These are phyloP conservation scores for Cardiospermum halicacabum DNA, from an alignment of 345 rosid species.

Conservation along the genomic window DNA sequence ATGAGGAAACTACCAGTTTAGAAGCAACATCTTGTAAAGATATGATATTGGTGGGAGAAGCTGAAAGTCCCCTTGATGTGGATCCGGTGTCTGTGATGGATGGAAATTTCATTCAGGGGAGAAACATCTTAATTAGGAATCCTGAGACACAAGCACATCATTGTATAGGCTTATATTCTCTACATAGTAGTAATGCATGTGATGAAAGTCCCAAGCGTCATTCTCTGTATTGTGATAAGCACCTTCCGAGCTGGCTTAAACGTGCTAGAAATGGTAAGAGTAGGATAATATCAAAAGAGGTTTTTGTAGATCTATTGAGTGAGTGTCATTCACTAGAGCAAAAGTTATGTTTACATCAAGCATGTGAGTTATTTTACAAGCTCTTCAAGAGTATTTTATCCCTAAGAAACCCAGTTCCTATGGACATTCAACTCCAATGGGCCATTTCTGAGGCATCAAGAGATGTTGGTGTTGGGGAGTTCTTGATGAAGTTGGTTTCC, in stretches of 20 bases:
- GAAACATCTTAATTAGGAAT: slow-evolving; percentile 38
- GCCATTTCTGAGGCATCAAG: slow-evolving; percentile 91
- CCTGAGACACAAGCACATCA: slow-evolving; percentile 29
- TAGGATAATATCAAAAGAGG: slow-evolving; percentile 89
- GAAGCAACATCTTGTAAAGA: slow-evolving; percentile 44
- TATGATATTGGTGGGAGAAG: slow-evolving; percentile 41
- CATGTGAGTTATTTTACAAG: slow-evolving; percentile 94
- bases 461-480: slow-evolving; percentile 51
- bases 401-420: slow-evolving; percentile 82
- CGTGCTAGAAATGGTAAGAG: slow-evolving; percentile 99
- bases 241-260: slow-evolving; percentile 99
- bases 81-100: slow-evolving; percentile 38
- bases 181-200: slow-evolving; percentile 45
- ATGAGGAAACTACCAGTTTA: slow-evolving; percentile 31
- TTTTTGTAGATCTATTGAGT: slow-evolving; percentile 67
- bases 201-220: slow-evolving; percentile 64
- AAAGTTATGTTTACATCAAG: slow-evolving; percentile 74
- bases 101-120: slow-evolving; percentile 29
- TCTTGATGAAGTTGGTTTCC: slow-evolving; percentile 67
- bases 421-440: slow-evolving; percentile 94
- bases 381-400: slow-evolving; percentile 88
- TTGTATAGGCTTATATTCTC: slow-evolving; percentile 62
- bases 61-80: slow-evolving; percentile 37
- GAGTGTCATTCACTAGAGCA: slow-evolving; percentile 57
- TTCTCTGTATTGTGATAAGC: slow-evolving; percentile 79